A percentile compares a stretch with the other conserved stretches of the same genome.
Evolutionary conservation across 345 rosid species (phyloP).

Genomic region (Linum tenue): DNA sequence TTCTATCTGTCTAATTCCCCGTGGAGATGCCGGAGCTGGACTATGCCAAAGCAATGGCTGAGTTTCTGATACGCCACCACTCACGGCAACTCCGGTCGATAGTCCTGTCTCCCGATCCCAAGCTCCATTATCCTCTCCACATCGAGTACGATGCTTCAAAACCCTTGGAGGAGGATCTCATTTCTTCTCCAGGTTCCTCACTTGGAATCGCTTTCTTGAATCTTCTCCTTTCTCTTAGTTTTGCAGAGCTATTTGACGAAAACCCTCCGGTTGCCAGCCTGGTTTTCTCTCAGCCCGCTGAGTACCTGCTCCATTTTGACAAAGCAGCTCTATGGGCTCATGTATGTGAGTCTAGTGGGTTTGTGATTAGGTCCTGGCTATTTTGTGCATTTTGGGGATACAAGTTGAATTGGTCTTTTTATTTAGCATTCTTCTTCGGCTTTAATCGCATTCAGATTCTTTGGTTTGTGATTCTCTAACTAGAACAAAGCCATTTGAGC

Average conservation of each 20-base stretch:
- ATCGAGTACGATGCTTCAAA: slow-evolving; percentile 34
- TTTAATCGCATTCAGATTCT: too few species aligned
- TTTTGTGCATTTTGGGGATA: neutral
- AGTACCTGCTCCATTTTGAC: slow-evolving; percentile 49
- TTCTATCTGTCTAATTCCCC: neutral
- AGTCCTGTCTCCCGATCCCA: slow-evolving; percentile 57
- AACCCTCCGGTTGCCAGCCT: slow-evolving; percentile 53
- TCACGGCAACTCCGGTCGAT: slow-evolving; percentile 60
- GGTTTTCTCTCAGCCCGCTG: slow-evolving; percentile 46
- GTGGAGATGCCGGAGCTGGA: slow-evolving; percentile 14
- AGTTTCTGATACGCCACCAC: slow-evolving; percentile 44
- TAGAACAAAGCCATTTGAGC: too few species aligned
- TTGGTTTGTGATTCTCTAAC: too few species aligned
- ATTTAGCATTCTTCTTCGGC: too few species aligned
- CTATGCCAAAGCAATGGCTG: slow-evolving; percentile 38
- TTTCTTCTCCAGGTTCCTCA: neutral
- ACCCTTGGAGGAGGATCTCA: neutral
- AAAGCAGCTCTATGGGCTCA: slow-evolving; percentile 75
- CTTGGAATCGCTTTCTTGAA: neutral
- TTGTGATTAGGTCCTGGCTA: neutral
- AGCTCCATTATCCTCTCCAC: slow-evolving; percentile 69
- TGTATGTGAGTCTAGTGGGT: slow-evolving; percentile 20
- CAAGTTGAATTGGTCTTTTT: too few species aligned
- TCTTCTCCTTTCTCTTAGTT: slow-evolving; percentile 29
- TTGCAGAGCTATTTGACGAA: slow-evolving; percentile 64